Base-by-base conservation (phyloP, 768 basidiomycete genomes). In the Nevesoporus exiguus region DNA sequence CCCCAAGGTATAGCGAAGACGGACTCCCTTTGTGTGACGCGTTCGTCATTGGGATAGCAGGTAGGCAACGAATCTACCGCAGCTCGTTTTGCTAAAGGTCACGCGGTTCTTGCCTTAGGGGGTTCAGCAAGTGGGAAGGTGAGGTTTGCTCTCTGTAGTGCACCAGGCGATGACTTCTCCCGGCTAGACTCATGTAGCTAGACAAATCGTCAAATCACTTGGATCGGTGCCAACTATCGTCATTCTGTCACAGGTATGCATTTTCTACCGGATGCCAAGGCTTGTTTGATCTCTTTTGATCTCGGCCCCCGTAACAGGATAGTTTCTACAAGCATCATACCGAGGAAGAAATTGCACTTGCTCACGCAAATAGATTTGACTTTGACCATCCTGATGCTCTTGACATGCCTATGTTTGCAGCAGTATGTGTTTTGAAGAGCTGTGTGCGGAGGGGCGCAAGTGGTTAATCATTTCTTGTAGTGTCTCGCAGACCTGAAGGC, bases 381-480 rank as follows among this genome's bases (percentile, higher is more conserved):
- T 88, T 95, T 59, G 96, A 99, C 65, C 91, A 94, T 61, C 96
- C 96, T 11, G 84, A 90, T 70, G 86, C 94, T 4, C 87, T 98
- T 47, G 96, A 99, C 71, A 89, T 93, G 80, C 81, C 84, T 2
- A 73, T 92, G 67, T 94, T 98, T 61, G 85, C 87, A 45, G 71
- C 83, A 46, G 90, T 93, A 66, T 54, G 84, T 75, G 34, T 47
- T 27, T 47, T 47, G 0, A 25, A 49, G 34, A 24, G 1, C n/a
- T 27, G 34, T 13, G 1, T 34, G 27, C 14, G 49, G 27, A 15
- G n/a, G 27, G 14, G 27, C 30, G 44, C 27, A 21, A 13, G n/a
- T 50, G 4, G 25, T 21, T 54, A 13, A 60, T 45, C 36, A 34
- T 47, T 7, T 22, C 22, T 45, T 30, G 22, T 52, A 97, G 89